Evolutionary conservation across 2,329 filamentous ascomycete genomes (phyloP).

Genomic region (Fusarium sp.): DNA sequence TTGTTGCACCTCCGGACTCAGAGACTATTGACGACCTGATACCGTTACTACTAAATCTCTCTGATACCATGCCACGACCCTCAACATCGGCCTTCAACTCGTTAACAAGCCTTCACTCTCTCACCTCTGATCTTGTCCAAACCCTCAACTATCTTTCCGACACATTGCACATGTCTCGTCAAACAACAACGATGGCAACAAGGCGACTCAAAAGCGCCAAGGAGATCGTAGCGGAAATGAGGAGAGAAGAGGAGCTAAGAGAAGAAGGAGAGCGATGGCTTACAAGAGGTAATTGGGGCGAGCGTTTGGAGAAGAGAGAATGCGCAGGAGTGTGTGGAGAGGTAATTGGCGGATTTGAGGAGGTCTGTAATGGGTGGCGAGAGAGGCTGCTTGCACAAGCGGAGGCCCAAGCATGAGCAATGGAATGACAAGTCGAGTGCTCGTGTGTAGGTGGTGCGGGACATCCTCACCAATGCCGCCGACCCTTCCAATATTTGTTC

Average conservation of each 20-base stretch:
- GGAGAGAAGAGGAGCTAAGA: conserved; percentile 83
- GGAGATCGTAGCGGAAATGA: conserved; percentile 88
- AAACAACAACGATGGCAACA: conserved; percentile 86
- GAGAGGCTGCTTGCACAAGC: conserved; percentile 78
- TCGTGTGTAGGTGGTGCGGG: conserved; percentile 32
- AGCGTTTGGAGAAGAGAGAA: conserved; percentile 81
- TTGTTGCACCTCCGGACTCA: conserved; percentile 73
- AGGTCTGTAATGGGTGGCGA: conserved; percentile 88
- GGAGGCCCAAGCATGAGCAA: conserved; percentile 61
- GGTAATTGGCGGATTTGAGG: conserved; percentile 93
- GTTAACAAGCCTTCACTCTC: conserved; percentile 76
- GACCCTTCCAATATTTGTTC: conserved; percentile 19
- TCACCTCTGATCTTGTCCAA: conserved; percentile 81
- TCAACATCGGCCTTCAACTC: conserved; percentile 75
- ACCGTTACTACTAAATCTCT: conserved; percentile 75
- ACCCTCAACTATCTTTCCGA: conserved; percentile 90
- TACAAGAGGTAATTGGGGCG: conserved; percentile 85
- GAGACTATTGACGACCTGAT: conserved; percentile 79
- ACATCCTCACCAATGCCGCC: conserved; percentile 22
- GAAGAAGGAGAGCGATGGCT: conserved; percentile 90
- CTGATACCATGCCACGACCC: conserved; percentile 76
- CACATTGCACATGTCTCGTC: conserved; percentile 92
- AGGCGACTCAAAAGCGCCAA: conserved; percentile 85
- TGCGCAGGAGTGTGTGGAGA: conserved; percentile 88
- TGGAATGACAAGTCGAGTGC: conserved; percentile 5